A percentile compares a stretch with the other conserved stretches of the same genome.
Conservation (phyloP, 208 protist species). For the Leishmania braziliensis region DNA sequence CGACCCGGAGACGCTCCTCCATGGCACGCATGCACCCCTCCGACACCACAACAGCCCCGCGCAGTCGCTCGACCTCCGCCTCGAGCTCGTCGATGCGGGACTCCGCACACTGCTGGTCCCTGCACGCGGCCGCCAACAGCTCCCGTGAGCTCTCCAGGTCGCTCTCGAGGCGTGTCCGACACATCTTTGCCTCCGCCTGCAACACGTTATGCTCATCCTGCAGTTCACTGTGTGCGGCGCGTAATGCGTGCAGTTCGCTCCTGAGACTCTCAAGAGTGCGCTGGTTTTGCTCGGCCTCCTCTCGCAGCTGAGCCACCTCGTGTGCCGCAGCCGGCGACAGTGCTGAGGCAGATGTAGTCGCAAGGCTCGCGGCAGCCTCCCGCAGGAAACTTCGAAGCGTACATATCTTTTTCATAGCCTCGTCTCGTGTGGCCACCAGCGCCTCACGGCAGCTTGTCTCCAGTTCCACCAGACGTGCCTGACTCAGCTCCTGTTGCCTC, state of each 20-base stretch:
- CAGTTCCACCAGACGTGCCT: constrained; percentile 18
- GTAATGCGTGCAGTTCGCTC: constrained; percentile 22
- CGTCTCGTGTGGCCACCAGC: constrained; percentile 18
- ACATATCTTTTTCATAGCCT: constrained; percentile 12
- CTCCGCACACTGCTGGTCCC: constrained; percentile 9
- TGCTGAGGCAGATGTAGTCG: not conserved
- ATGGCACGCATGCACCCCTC: constrained; percentile 28
- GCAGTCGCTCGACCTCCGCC: constrained; percentile 33
- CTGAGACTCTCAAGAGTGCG: not conserved
- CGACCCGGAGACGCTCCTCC: constrained; percentile 27
- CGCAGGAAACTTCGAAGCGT: constrained; percentile 19
- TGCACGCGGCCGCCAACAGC: constrained; percentile 5
- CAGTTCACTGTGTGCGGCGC: constrained; percentile 15
- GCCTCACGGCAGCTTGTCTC: constrained; percentile 21
- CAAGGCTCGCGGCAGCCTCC: not conserved
- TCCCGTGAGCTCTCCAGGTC: constrained; percentile 23
- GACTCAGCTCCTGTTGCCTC: constrained; percentile 20
- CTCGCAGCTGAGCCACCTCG: constrained; percentile 5
- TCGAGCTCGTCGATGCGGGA: constrained; percentile 33
- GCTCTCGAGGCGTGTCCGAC: constrained; percentile 11
- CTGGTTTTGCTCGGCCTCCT: not conserved
- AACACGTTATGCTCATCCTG: constrained; percentile 24
- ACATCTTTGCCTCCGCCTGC: constrained; percentile 12
- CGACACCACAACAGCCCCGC: constrained; percentile 7
- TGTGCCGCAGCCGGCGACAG: constrained; percentile 6